Evolutionary conservation across 768 basidiomycete species (phyloP).

Genomic region (Exidia glandulosa): DNA sequence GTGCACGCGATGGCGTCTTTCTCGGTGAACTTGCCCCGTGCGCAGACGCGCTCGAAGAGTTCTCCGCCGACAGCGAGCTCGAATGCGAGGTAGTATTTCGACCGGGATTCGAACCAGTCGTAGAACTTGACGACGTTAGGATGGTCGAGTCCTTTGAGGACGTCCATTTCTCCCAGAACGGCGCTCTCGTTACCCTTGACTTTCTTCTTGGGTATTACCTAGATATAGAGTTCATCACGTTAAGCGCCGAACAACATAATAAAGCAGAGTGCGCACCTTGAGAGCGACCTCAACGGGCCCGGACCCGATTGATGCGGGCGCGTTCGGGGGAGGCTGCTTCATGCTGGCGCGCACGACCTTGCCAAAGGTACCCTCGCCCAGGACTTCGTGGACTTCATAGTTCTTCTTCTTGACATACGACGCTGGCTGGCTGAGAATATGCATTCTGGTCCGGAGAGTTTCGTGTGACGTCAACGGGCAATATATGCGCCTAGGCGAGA

Average conservation of each 20-base stretch:
- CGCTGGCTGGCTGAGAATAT: conserved; percentile 66
- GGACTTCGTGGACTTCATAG: conserved; percentile 59
- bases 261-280: neutral
- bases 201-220: conserved; percentile 91
- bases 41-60: conserved; percentile 78
- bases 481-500: no score
- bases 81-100: conserved; percentile 92
- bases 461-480: no score
- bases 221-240: conserved; percentile 15
- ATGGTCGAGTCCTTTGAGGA: conserved; percentile 81
- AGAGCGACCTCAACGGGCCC: neutral
- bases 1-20: conserved; percentile 75
- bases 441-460: no score
- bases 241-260: neutral
- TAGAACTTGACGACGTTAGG: conserved; percentile 93
- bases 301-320: conserved; percentile 7
- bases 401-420: conserved; percentile 80
- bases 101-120: conserved; percentile 90
- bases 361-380: conserved; percentile 83
- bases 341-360: conserved; percentile 61
- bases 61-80: conserved; percentile 93
- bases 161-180: conserved; percentile 91
- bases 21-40: conserved; percentile 88
- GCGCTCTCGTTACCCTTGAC: conserved; percentile 83
- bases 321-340: no score